phyloP scores from a whole-genome alignment of 805 yeast genomes.

The Cyberlindnera japonica region DNA sequence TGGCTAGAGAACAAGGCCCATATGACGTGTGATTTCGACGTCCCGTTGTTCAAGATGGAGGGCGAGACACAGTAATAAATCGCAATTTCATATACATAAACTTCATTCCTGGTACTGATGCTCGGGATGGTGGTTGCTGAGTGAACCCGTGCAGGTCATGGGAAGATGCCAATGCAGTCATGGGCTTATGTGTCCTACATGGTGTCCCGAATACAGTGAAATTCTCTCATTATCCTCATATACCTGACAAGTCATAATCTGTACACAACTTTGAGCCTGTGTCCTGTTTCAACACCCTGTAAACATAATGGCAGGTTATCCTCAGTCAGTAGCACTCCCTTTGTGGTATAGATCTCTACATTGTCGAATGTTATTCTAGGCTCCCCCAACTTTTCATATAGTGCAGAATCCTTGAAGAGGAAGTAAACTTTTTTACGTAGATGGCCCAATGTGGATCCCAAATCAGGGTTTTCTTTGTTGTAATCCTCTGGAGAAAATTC shows the following conservation, averaged over 20 bases:
- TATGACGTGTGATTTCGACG: neutral
- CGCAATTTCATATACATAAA: too few relatives aligned
- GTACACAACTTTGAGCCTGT: constrained; percentile 34
- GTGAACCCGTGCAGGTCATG: too few relatives aligned
- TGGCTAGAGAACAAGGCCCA: constrained; percentile 52
- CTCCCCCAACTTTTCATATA: constrained; percentile 27
- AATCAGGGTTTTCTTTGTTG: constrained; percentile 52
- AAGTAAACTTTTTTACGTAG: constrained; percentile 54
- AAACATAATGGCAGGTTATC: constrained; percentile 49
- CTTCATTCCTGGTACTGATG: too few relatives aligned
- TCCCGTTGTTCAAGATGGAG: constrained; percentile 27
- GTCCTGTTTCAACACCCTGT: constrained; percentile 52
- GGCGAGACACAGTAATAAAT: neutral
- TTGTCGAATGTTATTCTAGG: constrained; percentile 28
- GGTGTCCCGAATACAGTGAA: neutral
- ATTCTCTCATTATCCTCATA: neutral
- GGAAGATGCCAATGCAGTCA: too few relatives aligned
- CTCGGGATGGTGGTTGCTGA: neutral
- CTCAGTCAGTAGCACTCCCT: constrained; percentile 29
- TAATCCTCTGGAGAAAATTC: constrained; percentile 84
- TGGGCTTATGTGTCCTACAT: neutral
- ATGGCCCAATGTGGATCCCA: constrained; percentile 64
- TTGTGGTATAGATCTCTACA: constrained; percentile 34
- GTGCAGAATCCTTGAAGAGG: constrained; percentile 45
- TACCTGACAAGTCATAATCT: neutral